Evolutionary conservation across 345 rosid species (phyloP).

Genomic region (Dimocarpus longan): DNA sequence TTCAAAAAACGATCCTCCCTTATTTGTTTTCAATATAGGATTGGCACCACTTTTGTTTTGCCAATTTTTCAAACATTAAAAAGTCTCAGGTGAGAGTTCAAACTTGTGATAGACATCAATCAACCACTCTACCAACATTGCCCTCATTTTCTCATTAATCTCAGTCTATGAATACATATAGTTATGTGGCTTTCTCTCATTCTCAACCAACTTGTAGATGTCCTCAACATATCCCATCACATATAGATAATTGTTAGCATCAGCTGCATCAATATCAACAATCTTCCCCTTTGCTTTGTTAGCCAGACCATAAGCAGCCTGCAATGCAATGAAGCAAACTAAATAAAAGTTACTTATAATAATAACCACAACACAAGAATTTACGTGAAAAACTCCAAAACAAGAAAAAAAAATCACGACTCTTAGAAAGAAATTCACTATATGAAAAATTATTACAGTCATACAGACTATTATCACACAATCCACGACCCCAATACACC

Average conservation of each 20-base stretch:
- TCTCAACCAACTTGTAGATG: conserved; percentile 85
- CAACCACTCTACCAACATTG: conserved; percentile 87
- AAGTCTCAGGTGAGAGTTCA: conserved; percentile 81
- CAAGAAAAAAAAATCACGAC: too few species aligned
- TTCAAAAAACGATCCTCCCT: too few species aligned
- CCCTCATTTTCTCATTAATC: conserved; percentile 83
- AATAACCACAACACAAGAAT: too few species aligned
- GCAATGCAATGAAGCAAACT: too few species aligned
- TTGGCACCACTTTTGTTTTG: too few species aligned
- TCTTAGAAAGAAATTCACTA: too few species aligned
- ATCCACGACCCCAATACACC: too few species aligned
- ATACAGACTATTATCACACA: too few species aligned
- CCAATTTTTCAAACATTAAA: conserved; percentile 32
- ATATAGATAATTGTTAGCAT: conserved; percentile 69
- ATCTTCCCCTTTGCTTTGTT: conserved; percentile 51
- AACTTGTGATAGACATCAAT: conserved; percentile 84
- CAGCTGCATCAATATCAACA: conserved; percentile 75
- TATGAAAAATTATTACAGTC: too few species aligned
- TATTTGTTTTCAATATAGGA: too few species aligned
- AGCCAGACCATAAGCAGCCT: conserved; percentile 67
- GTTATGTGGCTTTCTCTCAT: conserved; percentile 61
- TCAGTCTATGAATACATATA: conserved; percentile 79
- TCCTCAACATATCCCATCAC: conserved; percentile 89
- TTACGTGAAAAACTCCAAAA: too few species aligned
- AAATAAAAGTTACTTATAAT: too few species aligned